Evolutionary conservation across 2,329 filamentous ascomycete species (phyloP), one percentile per base, ranked within the genome.

Genomic region (Lanzia echinophila): DNA sequence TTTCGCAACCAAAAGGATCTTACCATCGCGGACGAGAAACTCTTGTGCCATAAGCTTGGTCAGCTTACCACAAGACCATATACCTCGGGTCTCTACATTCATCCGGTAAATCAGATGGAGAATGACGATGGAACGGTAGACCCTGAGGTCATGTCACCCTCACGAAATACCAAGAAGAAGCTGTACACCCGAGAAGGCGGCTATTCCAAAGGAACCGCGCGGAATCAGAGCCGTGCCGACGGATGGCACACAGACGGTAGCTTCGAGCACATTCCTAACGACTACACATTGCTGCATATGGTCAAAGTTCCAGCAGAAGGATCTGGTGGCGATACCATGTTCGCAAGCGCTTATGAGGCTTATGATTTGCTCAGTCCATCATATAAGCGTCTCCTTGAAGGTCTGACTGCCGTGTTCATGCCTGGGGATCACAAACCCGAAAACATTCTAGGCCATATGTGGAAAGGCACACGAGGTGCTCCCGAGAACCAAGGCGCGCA

Each of bases 1-100:
- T 69, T 78, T 49, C 72, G 73, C 7, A 64, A 72, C 43, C 75
- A 78, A 58, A 71, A 82, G 62, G 70, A 75, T 58, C 66, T 74
- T 15, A 72, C 69, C 6, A 69, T 71, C 20, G 66, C 64, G n/a
- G 68, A 74, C 59, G 72, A 75, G 67, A 73, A 71, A 54, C 66
- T 73, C 15, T 67, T 78, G 41, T 71, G 80, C 33, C 73, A 81
- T 12, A 73, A 75, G 0, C 73, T 87, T 0, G 83, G 83, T 7
- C 71, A 79, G 61, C 71, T 86, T 7, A 73, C 77, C 0, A 81
- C 81, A 42, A 79, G 79, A 53, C 83, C 83, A 0, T 59, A 70
- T 0, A 73, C 71, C 1, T 79, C 77, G 1, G 69, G 68, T 1
- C 69, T 82, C 19, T 78, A 81, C 54, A 72, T 81, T 15, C 79